phyloP scores from a whole-genome alignment of 2,329 filamentous ascomycete species.

The Catunica adiposa region DNA sequence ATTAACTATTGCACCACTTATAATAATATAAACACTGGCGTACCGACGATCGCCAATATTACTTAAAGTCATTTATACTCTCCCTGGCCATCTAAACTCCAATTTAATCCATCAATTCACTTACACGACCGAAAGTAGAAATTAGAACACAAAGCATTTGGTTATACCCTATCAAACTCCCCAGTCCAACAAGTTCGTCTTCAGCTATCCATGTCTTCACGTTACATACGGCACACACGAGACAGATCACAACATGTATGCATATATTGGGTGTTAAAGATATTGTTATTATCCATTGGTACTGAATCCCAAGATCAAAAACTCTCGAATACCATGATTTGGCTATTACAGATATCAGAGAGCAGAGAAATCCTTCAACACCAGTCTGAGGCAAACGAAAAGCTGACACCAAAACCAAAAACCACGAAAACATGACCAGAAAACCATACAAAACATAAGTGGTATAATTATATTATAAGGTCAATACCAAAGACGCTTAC shows the following conservation, averaged over 20 bases:
- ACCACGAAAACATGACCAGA: not conserved
- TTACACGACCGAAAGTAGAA: slow-evolving; percentile 1
- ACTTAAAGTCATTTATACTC: not conserved
- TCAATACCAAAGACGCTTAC: not conserved
- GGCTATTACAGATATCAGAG: not conserved
- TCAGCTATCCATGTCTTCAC: too few species aligned
- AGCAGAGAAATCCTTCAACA: not conserved
- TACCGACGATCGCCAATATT: not conserved
- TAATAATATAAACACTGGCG: too few species aligned
- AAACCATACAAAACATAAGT: not conserved
- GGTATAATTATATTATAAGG: not conserved
- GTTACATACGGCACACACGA: too few species aligned
- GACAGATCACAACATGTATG: not conserved
- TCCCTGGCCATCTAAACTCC: too few species aligned
- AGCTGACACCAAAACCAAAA: not conserved
- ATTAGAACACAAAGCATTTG: not conserved
- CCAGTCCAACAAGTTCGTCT: too few species aligned
- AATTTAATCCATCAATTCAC: not conserved
- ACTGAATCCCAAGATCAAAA: slow-evolving; percentile 11
- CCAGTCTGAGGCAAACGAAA: not conserved
- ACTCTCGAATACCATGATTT: not conserved
- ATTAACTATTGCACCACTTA: too few species aligned
- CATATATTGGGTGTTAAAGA: not conserved
- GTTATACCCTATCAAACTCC: too few species aligned
- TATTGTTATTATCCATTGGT: slow-evolving; percentile 9